phyloP scores from a whole-genome alignment of 768 basidiomycete genomes.

The Clitopilus passeckerianus region DNA sequence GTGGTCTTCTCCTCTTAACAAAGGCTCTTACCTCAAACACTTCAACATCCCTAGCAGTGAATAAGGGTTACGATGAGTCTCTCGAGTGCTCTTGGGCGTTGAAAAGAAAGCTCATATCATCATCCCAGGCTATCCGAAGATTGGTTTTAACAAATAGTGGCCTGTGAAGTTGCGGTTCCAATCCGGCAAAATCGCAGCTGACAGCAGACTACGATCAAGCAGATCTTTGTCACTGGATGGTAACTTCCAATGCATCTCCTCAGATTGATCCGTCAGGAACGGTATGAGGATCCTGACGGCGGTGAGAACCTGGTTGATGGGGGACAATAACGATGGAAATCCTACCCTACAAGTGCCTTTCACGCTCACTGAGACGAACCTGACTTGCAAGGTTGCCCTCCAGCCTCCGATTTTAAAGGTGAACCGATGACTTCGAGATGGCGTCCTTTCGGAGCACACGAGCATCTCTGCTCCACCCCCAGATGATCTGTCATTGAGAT shows the following conservation, averaged over 20 bases:
- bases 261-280: background rate
- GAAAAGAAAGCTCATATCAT: background rate
- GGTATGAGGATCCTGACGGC: too few relatives aligned
- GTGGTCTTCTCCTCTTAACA: background rate
- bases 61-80: background rate
- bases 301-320: too few relatives aligned
- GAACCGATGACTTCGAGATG: background rate
- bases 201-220: background rate
- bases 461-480: background rate
- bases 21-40: background rate
- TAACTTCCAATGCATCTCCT: background rate
- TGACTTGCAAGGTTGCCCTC: background rate
- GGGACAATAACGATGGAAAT: too few relatives aligned
- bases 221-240: background rate
- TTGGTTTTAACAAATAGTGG: background rate
- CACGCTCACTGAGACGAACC: too few relatives aligned
- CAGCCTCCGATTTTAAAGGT: background rate
- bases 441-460: background rate
- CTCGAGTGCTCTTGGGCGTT: background rate
- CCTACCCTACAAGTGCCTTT: too few relatives aligned
- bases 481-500: background rate
- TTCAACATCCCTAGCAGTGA: background rate
- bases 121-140: background rate
- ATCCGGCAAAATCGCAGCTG: background rate
- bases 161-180: background rate